A percentile compares a stretch with the other conserved stretches of the same genome.
These are phyloP conservation scores for Eucalyptus tenuipes DNA, from an alignment of 345 rosid species.

Conservation along the genomic window DNA sequence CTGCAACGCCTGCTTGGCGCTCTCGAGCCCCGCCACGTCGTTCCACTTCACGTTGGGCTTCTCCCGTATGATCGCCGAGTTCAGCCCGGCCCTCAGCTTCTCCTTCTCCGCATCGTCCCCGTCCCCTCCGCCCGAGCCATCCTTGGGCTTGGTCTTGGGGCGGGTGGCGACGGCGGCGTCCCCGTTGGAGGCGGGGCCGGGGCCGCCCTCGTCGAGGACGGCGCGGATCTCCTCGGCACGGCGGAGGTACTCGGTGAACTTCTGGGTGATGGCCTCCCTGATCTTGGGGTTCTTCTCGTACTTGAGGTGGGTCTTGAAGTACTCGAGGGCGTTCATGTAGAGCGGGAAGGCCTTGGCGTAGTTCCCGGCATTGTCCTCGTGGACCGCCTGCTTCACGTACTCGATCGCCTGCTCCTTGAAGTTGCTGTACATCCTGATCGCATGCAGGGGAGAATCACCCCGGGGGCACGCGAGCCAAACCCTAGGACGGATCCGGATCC, in stretches of 20 bases:
- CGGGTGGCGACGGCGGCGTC: conserved; percentile 67
- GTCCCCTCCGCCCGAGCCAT: conserved; percentile 52
- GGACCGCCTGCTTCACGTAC: conserved; percentile 90
- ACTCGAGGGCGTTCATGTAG: conserved; percentile 91
- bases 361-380: conserved; percentile 85
- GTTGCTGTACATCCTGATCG: conserved; percentile 69
- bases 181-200: conserved; percentile 59
- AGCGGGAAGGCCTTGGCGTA: conserved; percentile 79
- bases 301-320: conserved; percentile 90
- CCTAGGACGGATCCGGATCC: no score
- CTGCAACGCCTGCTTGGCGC: conserved; percentile 84
- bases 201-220: conserved; percentile 77
- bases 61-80: conserved; percentile 79
- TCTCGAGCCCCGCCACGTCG: conserved; percentile 92
- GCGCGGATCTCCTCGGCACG: conserved; percentile 96
- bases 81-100: conserved; percentile 69
- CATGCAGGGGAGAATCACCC: background rate
- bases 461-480: background rate
- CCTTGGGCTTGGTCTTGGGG: conserved; percentile 72
- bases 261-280: conserved; percentile 68
- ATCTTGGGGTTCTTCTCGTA: conserved; percentile 95
- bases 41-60: conserved; percentile 86
- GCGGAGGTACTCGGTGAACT: conserved; percentile 84
- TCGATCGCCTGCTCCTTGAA: conserved; percentile 93
- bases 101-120: conserved; percentile 82